Base-by-base conservation (phyloP, 208 protist species). In the Trypanosoma vivax region DNA sequence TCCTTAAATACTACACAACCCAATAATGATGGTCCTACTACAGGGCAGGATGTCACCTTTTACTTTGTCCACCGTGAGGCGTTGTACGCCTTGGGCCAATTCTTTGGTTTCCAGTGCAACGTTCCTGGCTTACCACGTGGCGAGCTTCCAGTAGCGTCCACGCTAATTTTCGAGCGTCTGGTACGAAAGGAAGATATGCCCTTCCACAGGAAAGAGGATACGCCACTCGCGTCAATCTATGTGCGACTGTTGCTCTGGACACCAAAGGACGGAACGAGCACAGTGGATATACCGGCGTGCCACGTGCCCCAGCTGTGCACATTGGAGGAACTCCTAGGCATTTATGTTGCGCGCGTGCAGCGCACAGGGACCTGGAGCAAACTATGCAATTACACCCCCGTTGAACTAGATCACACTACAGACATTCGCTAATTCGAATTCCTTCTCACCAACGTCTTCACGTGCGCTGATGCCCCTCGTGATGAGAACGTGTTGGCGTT, bases 51-150 rank as follows among this genome's bases (percentile, higher is more conserved):
- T 47, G 65, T 75, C 14, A 73, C 60, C 35, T 83, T 91, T 49
- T 91, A 79, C 60, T 83, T 91, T 62, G 75, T 86, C 29, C 83
- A 91, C 41, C 83, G 83, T n/a, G 83, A 91, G 51, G 74, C 76
- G 16, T 77, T 91, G 59, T 91, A 91, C 65, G 79, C 79, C 31
- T 60, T 91, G 21, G 76, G 73, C 39, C 69, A 86, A 55, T 91
- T 91, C 76, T 91, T 86, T 56, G 83, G 83, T 19, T 80, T 85
- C 37, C 43, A 69, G 45, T 91, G 76, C 60, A 67, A 70, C 38
- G 67, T 88, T 14, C 63, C 79, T 6, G 77, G 79, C 0, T 61
- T 91, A 5, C 79, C 83, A 13, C 48, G 37, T 10, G 79, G 77
- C 6, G 83, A 91, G 62, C 60, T 91, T 3, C 83, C 83, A 16